Evolutionary conservation across 1,284 basidiomycete species (phyloP).

Genomic region (Xanthoconium separans): DNA sequence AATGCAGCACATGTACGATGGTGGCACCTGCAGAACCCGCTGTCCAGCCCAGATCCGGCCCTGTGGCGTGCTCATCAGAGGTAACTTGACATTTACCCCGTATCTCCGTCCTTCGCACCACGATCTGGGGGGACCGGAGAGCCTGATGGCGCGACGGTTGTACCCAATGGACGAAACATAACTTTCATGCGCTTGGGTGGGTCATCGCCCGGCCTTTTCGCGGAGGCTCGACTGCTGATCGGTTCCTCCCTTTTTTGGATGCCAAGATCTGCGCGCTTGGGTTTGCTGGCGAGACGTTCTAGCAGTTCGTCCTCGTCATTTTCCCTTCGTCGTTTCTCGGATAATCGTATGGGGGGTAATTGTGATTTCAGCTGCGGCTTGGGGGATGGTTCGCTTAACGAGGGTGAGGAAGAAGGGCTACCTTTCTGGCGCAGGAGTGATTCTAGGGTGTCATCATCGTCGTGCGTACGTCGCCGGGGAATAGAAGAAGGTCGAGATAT

Average conservation of each 20-base stretch:
- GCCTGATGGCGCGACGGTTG: constrained; percentile 31
- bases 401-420: constrained; percentile 43
- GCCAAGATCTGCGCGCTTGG: constrained; percentile 50
- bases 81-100: constrained; percentile 44
- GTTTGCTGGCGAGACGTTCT: constrained; percentile 52
- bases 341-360: constrained; percentile 43
- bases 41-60: neutral
- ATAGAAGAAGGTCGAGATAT: constrained; percentile 36
- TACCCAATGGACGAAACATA: constrained; percentile 55
- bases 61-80: neutral
- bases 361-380: constrained; percentile 39
- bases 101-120: constrained; percentile 73
- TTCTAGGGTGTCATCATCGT: constrained; percentile 53
- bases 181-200: constrained; percentile 78
- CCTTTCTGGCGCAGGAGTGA: constrained; percentile 46
- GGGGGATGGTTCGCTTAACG: constrained; percentile 31
- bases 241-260: constrained; percentile 36
- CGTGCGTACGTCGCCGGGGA: constrained; percentile 37
- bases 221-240: constrained; percentile 26
- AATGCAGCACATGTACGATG: constrained; percentile 12
- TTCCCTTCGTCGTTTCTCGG: constrained; percentile 72
- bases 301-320: constrained; percentile 70
- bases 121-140: constrained; percentile 55
- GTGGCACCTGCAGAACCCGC: constrained; percentile 1
- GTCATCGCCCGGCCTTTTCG: constrained; percentile 54